These are phyloP conservation scores for Schwanniomyces sp. DNA, from an alignment of 805 yeast genomes.

Conservation along the genomic window DNA sequence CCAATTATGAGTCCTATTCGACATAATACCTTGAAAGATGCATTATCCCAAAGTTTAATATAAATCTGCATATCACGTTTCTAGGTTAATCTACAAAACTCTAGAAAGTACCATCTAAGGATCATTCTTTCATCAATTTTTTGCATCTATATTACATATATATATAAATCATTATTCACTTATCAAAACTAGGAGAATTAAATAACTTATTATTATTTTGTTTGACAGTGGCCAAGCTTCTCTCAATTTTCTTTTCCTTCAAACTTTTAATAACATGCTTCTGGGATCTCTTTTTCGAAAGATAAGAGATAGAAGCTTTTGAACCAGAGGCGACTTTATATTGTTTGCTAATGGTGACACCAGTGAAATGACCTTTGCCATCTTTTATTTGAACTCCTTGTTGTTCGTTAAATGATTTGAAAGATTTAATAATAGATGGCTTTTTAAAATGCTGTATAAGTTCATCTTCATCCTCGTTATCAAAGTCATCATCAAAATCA, in stretches of 20 bases:
- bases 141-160: slow-evolving; percentile 2
- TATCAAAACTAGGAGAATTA: slow-evolving; percentile 18
- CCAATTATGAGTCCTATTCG: slow-evolving; percentile 42
- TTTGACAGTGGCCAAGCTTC: slow-evolving; percentile 19
- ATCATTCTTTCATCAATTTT: neutral
- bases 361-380: slow-evolving; percentile 32
- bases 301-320: slow-evolving; percentile 57
- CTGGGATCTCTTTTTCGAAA: slow-evolving; percentile 36
- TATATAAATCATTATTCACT: slow-evolving; percentile 4
- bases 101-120: neutral
- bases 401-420: slow-evolving; percentile 38
- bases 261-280: slow-evolving; percentile 23
- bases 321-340: slow-evolving; percentile 57
- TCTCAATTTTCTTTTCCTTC: slow-evolving; percentile 26
- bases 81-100: neutral
- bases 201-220: slow-evolving; percentile 17
- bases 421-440: slow-evolving; percentile 49
- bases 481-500: slow-evolving; percentile 14
- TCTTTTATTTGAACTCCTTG: slow-evolving; percentile 42
- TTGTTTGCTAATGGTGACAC: slow-evolving; percentile 53
- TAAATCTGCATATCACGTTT: neutral
- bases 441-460: slow-evolving; percentile 41
- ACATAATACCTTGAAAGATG: slow-evolving; percentile 48
- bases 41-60: slow-evolving; percentile 26
- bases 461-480: slow-evolving; percentile 30